Evolutionary conservation across 345 rosid species (phyloP), one percentile per base, ranked within the genome.

Genomic region (Acer yangbiense): DNA sequence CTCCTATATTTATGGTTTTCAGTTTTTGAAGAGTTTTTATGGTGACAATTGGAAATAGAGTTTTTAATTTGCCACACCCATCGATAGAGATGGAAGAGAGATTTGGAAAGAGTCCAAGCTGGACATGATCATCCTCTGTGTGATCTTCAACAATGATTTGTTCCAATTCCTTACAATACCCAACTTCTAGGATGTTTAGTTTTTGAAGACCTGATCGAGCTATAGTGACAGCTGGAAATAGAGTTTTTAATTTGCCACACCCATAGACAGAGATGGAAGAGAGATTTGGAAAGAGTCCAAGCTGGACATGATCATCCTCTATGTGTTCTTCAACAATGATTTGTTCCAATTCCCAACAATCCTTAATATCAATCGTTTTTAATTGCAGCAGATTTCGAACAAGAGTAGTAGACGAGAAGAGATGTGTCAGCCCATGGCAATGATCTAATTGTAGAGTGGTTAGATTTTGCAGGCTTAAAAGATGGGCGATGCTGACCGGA

Each of bases 351-450:
- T 63, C 11, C 0, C 0, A 0, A 8, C 60, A 62, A 1, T 6
- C 0, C 0, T 0, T 0, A 27, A 74, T 1, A 0, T 0, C 0
- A 32, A 32, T 32, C 0, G 0, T 35, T 13, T 16, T 0, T 16
- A 73, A 64, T 63, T 65, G 61, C 63, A 73, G 7, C 69, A 63
- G 16, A 63, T 48, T 74, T 44, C 25, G 44, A 74, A 27, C 77
- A 46, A 74, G 16, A 7, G 21, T 0, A 1, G 44, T 4, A n/a
- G n/a, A n/a, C 1, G 77, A 23, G 54, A 74, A 46, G n/a, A 70
- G 14, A 52, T 52, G 39, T 8, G 6, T 52, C 41, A 23, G n/a
- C 41, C 39, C 8, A 0, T 17, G 0, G 12, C 48, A 46, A 6
- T 9, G 0, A 7, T 0, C 7, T 9, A 43, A 7, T 8, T 0